A percentile compares a stretch with the other conserved stretches of the same genome.
Evolutionary conservation across 352 stramenopile species (phyloP).

Genomic region (Globisporangium okanoganense): DNA sequence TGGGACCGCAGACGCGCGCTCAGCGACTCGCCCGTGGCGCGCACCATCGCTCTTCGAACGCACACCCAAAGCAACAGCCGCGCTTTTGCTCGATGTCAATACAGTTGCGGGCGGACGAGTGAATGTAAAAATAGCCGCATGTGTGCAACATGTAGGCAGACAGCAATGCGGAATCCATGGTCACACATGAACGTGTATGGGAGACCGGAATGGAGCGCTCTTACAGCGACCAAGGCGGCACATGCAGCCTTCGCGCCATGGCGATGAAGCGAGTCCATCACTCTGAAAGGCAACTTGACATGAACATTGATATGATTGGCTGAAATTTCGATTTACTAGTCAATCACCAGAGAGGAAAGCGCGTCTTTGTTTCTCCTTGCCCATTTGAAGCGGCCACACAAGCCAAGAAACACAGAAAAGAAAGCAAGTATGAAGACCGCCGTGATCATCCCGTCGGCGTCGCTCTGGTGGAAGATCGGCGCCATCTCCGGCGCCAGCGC

Average conservation of each 20-base stretch:
- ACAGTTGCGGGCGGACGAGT: neutral
- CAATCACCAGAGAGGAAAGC: neutral
- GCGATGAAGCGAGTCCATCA: conserved; percentile 1
- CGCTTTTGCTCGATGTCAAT: neutral
- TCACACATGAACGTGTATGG: neutral
- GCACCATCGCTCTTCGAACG: conserved; percentile 4
- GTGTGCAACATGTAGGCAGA: neutral
- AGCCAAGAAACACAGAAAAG: no score
- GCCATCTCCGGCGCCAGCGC: conserved; percentile 64
- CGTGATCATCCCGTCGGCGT: conserved; percentile 54
- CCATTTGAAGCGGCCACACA: conserved; percentile 1
- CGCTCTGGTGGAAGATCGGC: conserved; percentile 79
- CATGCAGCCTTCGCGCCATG: neutral
- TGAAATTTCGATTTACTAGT: neutral
- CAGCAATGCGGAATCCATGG: neutral
- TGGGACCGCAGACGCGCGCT: conserved; percentile 46
- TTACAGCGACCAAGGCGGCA: neutral
- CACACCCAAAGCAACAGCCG: neutral
- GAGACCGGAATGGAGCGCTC: neutral
- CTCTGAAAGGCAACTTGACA: neutral
- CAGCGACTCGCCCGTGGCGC: conserved; percentile 29
- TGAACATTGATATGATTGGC: neutral
- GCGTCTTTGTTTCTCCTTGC: neutral
- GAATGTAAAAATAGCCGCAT: conserved; percentile 1
- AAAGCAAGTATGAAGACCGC: conserved; percentile 38